Evolutionary conservation across 345 rosid species (phyloP).

Genomic region (Eucalyptus pumila): DNA sequence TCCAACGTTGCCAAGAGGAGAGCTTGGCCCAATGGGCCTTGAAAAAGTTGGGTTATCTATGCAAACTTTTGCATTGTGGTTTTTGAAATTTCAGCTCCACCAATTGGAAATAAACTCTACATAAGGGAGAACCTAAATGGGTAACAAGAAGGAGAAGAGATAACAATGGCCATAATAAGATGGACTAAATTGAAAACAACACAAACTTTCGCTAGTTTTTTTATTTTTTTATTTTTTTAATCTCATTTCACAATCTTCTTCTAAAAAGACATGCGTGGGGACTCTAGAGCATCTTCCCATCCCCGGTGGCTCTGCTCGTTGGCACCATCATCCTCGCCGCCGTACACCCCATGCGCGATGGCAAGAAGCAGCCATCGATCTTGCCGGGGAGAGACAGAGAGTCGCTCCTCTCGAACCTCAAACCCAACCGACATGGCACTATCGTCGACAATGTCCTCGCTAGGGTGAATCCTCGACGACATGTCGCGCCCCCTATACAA

Average conservation of each 20-base stretch:
- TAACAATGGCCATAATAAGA: neutral
- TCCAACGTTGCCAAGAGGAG: neutral
- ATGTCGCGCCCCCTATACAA: conserved; percentile 57
- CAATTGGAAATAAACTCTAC: neutral
- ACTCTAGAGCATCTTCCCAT: conserved; percentile 21
- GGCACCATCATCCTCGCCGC: neutral
- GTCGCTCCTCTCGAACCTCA: too few species aligned
- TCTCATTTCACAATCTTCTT: neutral
- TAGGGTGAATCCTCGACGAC: conserved; percentile 66
- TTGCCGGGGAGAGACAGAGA: too few species aligned
- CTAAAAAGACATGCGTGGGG: conserved; percentile 9
- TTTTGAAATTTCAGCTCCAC: neutral
- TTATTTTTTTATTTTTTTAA: neutral
- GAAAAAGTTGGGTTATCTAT: neutral
- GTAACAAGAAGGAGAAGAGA: neutral
- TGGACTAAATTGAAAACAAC: neutral
- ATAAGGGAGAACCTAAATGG: neutral
- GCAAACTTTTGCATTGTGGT: neutral
- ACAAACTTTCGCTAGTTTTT: too few species aligned
- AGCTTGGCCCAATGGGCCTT: neutral
- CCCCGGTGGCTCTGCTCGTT: conserved; percentile 37
- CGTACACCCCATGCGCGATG: too few species aligned
- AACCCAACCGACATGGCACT: neutral
- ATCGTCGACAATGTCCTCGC: neutral
- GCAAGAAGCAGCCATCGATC: too few species aligned